Conservation (phyloP, 805 yeast species). For the Metschnikowia vanudenii region DNA sequence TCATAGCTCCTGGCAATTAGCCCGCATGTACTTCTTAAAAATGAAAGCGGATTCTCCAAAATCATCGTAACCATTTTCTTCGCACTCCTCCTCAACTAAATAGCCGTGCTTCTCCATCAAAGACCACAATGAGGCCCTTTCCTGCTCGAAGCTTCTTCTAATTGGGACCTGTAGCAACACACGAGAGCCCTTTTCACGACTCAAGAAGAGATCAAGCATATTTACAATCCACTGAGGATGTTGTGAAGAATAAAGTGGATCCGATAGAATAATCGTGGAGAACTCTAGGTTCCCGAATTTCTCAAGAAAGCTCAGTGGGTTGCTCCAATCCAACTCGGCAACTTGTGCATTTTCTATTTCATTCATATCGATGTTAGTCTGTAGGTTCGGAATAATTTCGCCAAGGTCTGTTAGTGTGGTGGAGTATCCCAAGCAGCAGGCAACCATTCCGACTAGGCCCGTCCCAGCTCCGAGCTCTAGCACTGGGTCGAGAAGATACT, state of each 20-base stretch:
- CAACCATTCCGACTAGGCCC: slow-evolving; percentile 80
- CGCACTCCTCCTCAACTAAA: slow-evolving; percentile 33
- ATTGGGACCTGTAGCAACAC: slow-evolving; percentile 77
- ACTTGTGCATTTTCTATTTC: slow-evolving; percentile 32
- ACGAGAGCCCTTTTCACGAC: slow-evolving; percentile 30
- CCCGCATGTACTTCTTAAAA: slow-evolving; percentile 34
- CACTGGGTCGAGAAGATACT: slow-evolving; percentile 29
- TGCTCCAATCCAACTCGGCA: slow-evolving; percentile 74
- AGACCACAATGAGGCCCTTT: slow-evolving; percentile 60
- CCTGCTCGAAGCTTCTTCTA: slow-evolving; percentile 62
- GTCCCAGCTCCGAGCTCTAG: slow-evolving; percentile 95
- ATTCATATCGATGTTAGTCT: slow-evolving; percentile 58
- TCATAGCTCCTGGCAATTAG: neutral
- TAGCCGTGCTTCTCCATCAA: slow-evolving; percentile 42
- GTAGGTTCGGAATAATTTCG: slow-evolving; percentile 70
- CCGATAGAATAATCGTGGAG: slow-evolving; percentile 70
- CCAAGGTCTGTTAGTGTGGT: slow-evolving; percentile 72
- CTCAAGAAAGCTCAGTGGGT: slow-evolving; percentile 45
- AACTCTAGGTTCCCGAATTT: slow-evolving; percentile 35
- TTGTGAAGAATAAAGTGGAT: slow-evolving; percentile 80
- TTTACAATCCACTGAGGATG: slow-evolving; percentile 75
- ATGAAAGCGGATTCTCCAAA: slow-evolving; percentile 71
- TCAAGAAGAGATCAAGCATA: slow-evolving; percentile 53
- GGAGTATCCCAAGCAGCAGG: slow-evolving; percentile 51
- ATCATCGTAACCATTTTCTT: slow-evolving; percentile 76